Evolutionary conservation across 257 asterid species (phyloP), one percentile per base, ranked within the genome.

Genomic region (Solanum appendiculatum): DNA sequence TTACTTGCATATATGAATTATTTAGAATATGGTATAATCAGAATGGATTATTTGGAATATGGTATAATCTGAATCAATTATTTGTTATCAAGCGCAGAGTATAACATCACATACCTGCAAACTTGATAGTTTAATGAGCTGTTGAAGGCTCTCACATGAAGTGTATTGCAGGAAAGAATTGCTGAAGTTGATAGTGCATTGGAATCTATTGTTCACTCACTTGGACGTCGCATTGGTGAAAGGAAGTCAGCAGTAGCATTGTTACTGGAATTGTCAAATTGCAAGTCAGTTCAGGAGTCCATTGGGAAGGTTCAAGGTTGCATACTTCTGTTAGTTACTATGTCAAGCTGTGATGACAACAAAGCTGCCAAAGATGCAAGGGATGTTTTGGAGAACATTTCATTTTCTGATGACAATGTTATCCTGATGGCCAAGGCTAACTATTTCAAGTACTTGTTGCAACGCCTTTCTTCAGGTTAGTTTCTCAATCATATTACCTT

Each of bases 401-500:
- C 97, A 14, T 92, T 90, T 91, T 93, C 94, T 7, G 94, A 94
- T 87, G 93, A 93, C 89, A 94, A 94, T 88, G 94, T 93, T 60
- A 88, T 93, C 82, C 92, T 86, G 86, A 94, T 94, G 97, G 95
- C 94, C 15, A 90, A 91, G 89, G 91, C 91, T 83, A 92, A 94
- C 86, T 93, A 91, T 87, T 94, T 94, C 82, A 85, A 84, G 74
- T 87, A 92, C 91, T 95, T 94, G 83, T 88, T 94, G 84, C 90
- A 90, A 86, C 93, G 94, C 74, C 94, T 94, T 27, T 91, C 94
- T 88, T 88, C 97, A 63, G 97, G 97, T 94, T 85, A 40, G 46
- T 81, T 36, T 83, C 56, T 44, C 27, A 39, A 70, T 40, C 60
- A 4, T 86, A 36, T 29, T 25, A 64, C 68, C 87, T 16, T 88